Percentiles rank a stretch among this genome's conserved stretches.
These are phyloP conservation scores for Lotus japonicus DNA, from an alignment of 306 rosid genomes.

Conservation along the genomic window DNA sequence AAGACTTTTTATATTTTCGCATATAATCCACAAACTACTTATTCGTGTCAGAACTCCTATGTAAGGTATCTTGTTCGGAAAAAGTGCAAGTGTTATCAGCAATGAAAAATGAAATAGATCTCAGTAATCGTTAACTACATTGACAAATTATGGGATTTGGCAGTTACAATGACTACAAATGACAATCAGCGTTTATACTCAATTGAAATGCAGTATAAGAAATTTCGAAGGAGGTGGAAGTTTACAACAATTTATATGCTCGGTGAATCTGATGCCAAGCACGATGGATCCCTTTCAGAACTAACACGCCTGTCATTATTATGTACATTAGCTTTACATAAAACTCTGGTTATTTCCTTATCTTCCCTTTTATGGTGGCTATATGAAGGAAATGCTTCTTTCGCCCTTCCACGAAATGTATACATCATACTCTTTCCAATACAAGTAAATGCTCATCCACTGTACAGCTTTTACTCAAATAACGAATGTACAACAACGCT, in stretches of 20 bases:
- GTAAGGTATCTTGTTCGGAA: not conserved
- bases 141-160: not conserved
- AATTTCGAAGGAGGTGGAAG: not conserved
- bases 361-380: slow-evolving; percentile 25
- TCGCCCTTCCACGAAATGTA: slow-evolving; percentile 10
- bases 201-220: not conserved
- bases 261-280: slow-evolving; percentile 20
- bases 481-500: slow-evolving; percentile 58
- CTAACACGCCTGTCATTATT: slow-evolving; percentile 21
- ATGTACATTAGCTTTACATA: slow-evolving; percentile 57
- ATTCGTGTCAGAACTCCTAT: too few relatives aligned
- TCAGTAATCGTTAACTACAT: not conserved
- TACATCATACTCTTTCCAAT: slow-evolving; percentile 30
- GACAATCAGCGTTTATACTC: not conserved
- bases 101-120: not conserved
- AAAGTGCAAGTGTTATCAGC: too few relatives aligned
- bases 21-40: too few relatives aligned
- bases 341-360: slow-evolving; percentile 38
- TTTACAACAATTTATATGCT: slow-evolving; percentile 27
- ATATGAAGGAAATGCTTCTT: slow-evolving; percentile 28
- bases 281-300: slow-evolving; percentile 17
- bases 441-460: slow-evolving; percentile 56
- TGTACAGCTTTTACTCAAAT: slow-evolving; percentile 65
- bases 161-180: slow-evolving; percentile 1
- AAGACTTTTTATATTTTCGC: too few relatives aligned